phyloP scores from a whole-genome alignment of 805 yeast species.

The Candida glaebosa region DNA sequence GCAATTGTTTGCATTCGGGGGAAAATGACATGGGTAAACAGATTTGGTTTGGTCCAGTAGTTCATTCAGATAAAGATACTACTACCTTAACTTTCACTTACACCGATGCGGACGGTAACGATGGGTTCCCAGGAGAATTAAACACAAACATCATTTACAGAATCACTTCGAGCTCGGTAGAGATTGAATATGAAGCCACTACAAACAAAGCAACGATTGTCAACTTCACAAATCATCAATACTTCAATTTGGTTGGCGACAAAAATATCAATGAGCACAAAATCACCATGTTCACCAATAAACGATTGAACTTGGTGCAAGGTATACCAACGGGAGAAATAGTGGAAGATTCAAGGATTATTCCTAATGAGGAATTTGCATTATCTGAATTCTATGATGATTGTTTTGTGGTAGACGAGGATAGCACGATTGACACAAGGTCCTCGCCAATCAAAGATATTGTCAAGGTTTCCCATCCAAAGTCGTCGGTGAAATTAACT shows the following conservation, averaged over 20 bases:
- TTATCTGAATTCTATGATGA: conserved; percentile 35
- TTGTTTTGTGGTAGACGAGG: conserved; percentile 45
- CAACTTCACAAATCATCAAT: conserved; percentile 61
- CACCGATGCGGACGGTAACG: conserved; percentile 44
- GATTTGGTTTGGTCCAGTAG: conserved; percentile 52
- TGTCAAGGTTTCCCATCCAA: conserved; percentile 44
- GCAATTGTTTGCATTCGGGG: conserved; percentile 55
- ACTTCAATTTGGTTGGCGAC: conserved; percentile 46
- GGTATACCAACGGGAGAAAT: conserved; percentile 48
- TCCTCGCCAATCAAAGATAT: conserved; percentile 28
- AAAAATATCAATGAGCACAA: conserved; percentile 28
- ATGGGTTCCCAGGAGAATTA: conserved; percentile 63
- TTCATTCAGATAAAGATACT: conserved; percentile 28
- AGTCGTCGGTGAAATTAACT: conserved; percentile 37
- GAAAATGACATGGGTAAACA: conserved; percentile 47
- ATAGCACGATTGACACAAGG: conserved; percentile 46
- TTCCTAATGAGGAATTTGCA: conserved; percentile 16
- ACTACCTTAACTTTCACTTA: conserved; percentile 35
- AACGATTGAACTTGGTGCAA: conserved; percentile 30
- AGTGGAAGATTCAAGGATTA: conserved; percentile 20
- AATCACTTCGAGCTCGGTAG: conserved; percentile 36
- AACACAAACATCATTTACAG: conserved; percentile 45
- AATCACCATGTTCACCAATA: conserved; percentile 23
- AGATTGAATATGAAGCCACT: conserved; percentile 45
- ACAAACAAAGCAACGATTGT: conserved; percentile 45